These are phyloP conservation scores for Pichia norvegensis DNA, from an alignment of 1,139 yeast species.

Conservation along the genomic window DNA sequence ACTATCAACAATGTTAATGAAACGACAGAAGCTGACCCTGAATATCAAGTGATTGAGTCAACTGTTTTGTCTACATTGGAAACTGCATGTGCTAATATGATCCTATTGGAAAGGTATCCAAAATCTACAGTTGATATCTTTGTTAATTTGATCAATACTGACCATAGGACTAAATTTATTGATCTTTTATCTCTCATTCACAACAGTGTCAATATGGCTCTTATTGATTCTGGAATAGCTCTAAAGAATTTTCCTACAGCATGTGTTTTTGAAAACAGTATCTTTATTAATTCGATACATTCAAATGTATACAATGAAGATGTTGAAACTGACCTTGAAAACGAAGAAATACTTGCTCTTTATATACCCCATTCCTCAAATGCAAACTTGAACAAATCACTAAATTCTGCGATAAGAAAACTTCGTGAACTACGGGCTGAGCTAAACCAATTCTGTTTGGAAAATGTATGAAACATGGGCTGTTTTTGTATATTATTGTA, in stretches of 20 bases:
- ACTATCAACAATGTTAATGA: neutral
- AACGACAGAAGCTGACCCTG: slow-evolving; percentile 2
- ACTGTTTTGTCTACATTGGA: slow-evolving; percentile 43
- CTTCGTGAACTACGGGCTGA: slow-evolving; percentile 41
- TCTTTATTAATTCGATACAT: slow-evolving; percentile 17
- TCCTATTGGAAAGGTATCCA: slow-evolving; percentile 70
- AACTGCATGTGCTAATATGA: slow-evolving; percentile 34
- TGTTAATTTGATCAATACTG: slow-evolving; percentile 54
- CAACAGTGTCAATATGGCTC: slow-evolving; percentile 62
- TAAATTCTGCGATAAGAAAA: slow-evolving; percentile 35
- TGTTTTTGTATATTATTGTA: neutral
- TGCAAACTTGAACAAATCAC: slow-evolving; percentile 20
- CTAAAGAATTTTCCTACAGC: slow-evolving; percentile 63
- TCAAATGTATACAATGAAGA: slow-evolving; percentile 11
- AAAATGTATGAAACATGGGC: slow-evolving; percentile 7
- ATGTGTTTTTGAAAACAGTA: slow-evolving; percentile 18
- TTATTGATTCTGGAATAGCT: slow-evolving; percentile 80
- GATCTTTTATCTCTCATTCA: slow-evolving; percentile 40
- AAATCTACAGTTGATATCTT: slow-evolving; percentile 81
- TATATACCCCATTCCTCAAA: slow-evolving; percentile 40
- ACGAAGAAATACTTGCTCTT: slow-evolving; percentile 44
- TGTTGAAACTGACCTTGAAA: slow-evolving; percentile 7
- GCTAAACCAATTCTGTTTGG: slow-evolving; percentile 30
- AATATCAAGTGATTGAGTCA: slow-evolving; percentile 9
- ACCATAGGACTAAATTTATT: slow-evolving; percentile 30